phyloP scores from a whole-genome alignment of 1,284 basidiomycete genomes.

The Tetrapyrgos nigripes region DNA sequence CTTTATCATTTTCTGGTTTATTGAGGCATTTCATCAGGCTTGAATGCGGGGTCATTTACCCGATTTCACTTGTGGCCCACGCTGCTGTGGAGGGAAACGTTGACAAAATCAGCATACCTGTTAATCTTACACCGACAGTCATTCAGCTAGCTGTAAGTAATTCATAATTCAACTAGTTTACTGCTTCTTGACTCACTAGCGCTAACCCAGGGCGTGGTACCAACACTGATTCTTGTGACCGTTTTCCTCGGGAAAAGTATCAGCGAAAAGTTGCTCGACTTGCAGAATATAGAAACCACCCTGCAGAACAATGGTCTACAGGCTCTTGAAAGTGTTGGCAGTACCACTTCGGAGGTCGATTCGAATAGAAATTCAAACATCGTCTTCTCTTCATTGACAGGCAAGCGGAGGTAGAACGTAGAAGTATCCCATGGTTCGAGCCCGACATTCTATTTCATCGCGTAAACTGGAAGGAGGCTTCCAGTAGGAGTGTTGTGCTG shows the following conservation, averaged over 20 bases:
- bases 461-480: too few relatives aligned
- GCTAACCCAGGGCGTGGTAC: not conserved
- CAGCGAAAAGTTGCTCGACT: not conserved
- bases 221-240: constrained; percentile 5
- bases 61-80: not conserved
- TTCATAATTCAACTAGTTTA: not conserved
- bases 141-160: not conserved
- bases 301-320: not conserved
- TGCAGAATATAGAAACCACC: not conserved
- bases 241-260: not conserved
- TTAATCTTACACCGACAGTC: not conserved
- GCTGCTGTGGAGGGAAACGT: not conserved
- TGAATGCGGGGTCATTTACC: constrained; percentile 7
- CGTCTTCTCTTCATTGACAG: too few relatives aligned
- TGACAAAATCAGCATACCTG: not conserved
- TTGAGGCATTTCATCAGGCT: not conserved
- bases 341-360: not conserved
- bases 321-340: not conserved
- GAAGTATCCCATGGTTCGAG: too few relatives aligned
- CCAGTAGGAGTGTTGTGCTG: too few relatives aligned
- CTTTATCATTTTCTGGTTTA: not conserved
- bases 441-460: too few relatives aligned
- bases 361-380: not conserved
- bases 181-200: not conserved
- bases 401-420: too few relatives aligned